Base-by-base conservation (phyloP, 176 grass and related monocot genomes). In the Triticum aestivum region DNA sequence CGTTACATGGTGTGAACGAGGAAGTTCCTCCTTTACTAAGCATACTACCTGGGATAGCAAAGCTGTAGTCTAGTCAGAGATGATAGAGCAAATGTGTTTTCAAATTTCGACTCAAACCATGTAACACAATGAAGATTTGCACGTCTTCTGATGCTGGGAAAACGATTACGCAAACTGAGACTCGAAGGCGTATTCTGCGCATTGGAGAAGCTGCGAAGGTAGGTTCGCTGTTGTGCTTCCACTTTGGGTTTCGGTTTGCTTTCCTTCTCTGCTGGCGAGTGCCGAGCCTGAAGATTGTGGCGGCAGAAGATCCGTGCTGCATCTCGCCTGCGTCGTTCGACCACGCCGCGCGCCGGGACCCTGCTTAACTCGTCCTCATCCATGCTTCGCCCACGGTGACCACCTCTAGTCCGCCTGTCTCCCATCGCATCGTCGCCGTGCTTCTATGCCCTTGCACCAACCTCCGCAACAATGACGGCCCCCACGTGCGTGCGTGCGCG, bases 241-340 rank as follows among this genome's bases (percentile, higher is more conserved):
- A 5, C 13, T 66, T 32, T 12, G 20, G 15, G 4, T 29, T 45
- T 80, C 61, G 58, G 41, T 64, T 56, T 35, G 17, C 9, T 54
- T 68, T 32, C 74, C 49, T 21, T 12, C 44, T 47, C 44, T 13
- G 44, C 44, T 47, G 11, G 44, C 44, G 44, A 13, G 11, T 11
- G 44, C 44, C 11, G 3, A 11, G 44, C 11, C 11, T 1, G 3
- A 4, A 2, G 37, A 21, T 65, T 21, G 13, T 62, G 27, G 24
- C 75, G 14, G 44, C 44, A 0, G 44, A 47, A 13, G 44, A 47
- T 3, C 44, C 0, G 11, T 47, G 91, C 73, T 92, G 96, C 88
- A 92, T 98, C 68, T 92, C 91, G 61, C 96, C 94, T 71, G 86
- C 27, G 27, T 26, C 45, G 69, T 98, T 98, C 83, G 61, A 87